A percentile compares a stretch with the other conserved stretches of the same genome.
These are phyloP conservation scores for Penicillium sp. DNA, from an alignment of 2,329 filamentous ascomycete genomes.

Conservation along the genomic window DNA sequence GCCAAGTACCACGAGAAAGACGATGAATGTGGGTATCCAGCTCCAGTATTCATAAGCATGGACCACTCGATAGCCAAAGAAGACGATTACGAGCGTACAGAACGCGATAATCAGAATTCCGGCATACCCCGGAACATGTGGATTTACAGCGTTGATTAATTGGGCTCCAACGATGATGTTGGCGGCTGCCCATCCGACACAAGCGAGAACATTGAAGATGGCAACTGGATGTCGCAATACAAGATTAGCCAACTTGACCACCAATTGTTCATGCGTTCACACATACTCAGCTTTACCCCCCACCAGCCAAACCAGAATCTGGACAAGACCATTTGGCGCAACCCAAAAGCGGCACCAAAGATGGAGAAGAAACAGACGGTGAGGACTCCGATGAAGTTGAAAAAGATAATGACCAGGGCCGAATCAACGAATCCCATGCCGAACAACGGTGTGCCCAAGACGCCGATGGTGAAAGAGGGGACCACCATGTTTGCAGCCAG, in stretches of 20 bases:
- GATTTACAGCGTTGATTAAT: conserved; percentile 72
- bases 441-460: conserved; percentile 69
- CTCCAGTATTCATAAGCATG: conserved; percentile 75
- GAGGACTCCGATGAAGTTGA: conserved; percentile 70
- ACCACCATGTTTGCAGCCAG: conserved; percentile 76
- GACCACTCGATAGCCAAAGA: conserved; percentile 74
- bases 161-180: conserved; percentile 80
- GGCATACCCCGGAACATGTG: conserved; percentile 68
- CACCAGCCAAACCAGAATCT: conserved; percentile 75
- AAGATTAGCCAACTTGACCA: neutral
- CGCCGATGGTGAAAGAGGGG: conserved; percentile 72
- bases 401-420: conserved; percentile 69
- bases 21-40: conserved; percentile 71
- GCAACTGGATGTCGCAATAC: conserved; percentile 52
- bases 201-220: conserved; percentile 69
- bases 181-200: conserved; percentile 72
- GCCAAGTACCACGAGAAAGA: conserved; percentile 71
- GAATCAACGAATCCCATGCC: conserved; percentile 71
- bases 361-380: conserved; percentile 76
- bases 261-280: neutral
- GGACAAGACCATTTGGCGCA: conserved; percentile 76
- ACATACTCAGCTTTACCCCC: conserved; percentile 64
- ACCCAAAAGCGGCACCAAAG: conserved; percentile 71
- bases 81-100: conserved; percentile 66
- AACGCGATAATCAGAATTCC: conserved; percentile 73